Conservation (phyloP, 805 yeast genomes). For the Myxozyma udenii region DNA sequence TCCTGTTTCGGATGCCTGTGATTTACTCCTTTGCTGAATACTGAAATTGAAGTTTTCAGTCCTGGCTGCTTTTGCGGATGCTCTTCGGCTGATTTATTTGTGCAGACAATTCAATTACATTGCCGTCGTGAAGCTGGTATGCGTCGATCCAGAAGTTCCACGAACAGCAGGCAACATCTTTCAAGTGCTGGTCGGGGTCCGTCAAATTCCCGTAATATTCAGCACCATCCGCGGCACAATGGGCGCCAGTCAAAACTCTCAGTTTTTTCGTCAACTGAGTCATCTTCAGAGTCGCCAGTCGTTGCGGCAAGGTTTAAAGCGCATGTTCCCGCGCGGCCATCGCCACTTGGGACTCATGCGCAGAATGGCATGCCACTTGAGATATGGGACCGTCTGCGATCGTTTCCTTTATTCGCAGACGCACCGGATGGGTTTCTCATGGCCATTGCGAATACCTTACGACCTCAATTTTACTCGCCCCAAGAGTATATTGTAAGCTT, state of each 20-base stretch:
- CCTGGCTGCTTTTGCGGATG: too few relatives aligned
- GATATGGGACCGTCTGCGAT: conserved; percentile 51
- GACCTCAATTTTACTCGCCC: conserved; percentile 60
- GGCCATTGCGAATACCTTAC: conserved; percentile 56
- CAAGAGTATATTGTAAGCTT: conserved; percentile 55
- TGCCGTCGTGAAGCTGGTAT: too few relatives aligned
- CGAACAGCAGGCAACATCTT: too few relatives aligned
- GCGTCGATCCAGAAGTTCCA: too few relatives aligned
- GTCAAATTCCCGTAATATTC: too few relatives aligned
- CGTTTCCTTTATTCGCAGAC: conserved; percentile 61
- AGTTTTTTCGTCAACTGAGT: background rate
- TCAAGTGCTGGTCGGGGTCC: too few relatives aligned
- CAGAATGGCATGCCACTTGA: conserved; percentile 47
- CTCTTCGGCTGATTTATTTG: too few relatives aligned
- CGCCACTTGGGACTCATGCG: conserved; percentile 29
- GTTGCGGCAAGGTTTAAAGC: conserved; percentile 9
- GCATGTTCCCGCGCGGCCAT: conserved; percentile 29
- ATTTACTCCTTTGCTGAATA: too few relatives aligned
- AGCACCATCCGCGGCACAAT: too few relatives aligned
- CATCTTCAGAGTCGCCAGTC: conserved; percentile 2
- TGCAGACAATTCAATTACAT: too few relatives aligned
- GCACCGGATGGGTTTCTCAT: conserved; percentile 66
- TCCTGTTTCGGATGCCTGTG: too few relatives aligned
- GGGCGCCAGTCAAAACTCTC: background rate
- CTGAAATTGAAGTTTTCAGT: too few relatives aligned